Base-by-base conservation (phyloP, 192 early-diverging fungal species). In the Mortierella claussenii region DNA sequence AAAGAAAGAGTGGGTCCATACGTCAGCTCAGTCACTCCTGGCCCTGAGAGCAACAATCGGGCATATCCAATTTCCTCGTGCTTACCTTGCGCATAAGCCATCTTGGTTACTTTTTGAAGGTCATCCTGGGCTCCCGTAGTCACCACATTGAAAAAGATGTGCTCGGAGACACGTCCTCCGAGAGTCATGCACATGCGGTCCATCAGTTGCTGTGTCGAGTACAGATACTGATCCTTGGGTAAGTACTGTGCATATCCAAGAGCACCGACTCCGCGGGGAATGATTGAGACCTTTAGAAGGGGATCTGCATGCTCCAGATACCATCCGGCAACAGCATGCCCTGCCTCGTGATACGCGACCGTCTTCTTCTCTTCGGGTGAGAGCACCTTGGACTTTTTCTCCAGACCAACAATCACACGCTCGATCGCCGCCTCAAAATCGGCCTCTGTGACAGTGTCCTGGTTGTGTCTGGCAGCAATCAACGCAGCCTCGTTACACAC, bases 111-210 rank as follows among this genome's bases (percentile, higher is more conserved):
- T 79, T 97, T 97, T 76, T 97, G 90, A 67, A 99, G 81, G 84
- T 99, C 98, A 70, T 99, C 98, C n/a, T 90, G 90, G 3, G 97
- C 97, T 36, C 97, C 97, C 3, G 96, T 97, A n/a, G 97, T 97
- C 48, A 99, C 90, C 7, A 89, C 86, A 21, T 87, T 81, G 81
- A 99, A 99, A 82, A 99, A 97, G 60, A 99, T 90, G 69, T 94
- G 81, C 81, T 98, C 97, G 4, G 95, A 89, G 13, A 90, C 92
- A 42, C 92, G 90, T 0, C 93, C 93, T 44, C 92, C 93, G 30
- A 95, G 84, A 26, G 93, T 90, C 93, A 95, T 95, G 69, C 92
- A 94, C 90, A 94, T 93, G 63, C 91, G 87, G 85, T 99, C 97
- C 58, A 91, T 79, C 63, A 99, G 85, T 71, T 97, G 94, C 31